phyloP scores from a whole-genome alignment of 2,329 filamentous ascomycete species.

The Diaporthe ampelina region DNA sequence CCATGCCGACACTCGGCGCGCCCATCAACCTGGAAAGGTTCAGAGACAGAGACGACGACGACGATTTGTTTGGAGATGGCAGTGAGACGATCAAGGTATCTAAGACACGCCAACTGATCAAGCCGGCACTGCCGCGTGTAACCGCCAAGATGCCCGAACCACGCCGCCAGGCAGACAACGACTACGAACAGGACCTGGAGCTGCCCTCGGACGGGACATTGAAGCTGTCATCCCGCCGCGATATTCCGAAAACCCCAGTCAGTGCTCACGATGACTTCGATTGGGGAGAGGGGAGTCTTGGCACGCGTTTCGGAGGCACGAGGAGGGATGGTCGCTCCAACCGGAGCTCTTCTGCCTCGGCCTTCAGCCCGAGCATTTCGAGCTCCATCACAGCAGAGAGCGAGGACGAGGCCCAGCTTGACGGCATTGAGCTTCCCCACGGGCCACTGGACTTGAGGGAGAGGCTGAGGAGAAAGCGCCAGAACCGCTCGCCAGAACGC shows the following conservation, averaged over 20 bases:
- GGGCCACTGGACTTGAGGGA: constrained; percentile 88
- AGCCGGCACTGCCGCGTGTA: constrained; percentile 67
- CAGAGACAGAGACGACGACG: constrained; percentile 72
- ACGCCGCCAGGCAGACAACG: constrained; percentile 63
- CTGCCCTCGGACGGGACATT: constrained; percentile 77
- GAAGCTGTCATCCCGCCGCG: constrained; percentile 71
- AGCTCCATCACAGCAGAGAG: constrained; percentile 94
- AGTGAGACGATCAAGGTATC: constrained; percentile 77
- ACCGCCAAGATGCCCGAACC: constrained; percentile 44
- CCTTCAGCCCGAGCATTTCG: constrained; percentile 91
- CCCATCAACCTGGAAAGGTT: constrained; percentile 74
- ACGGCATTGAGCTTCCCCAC: constrained; percentile 87
- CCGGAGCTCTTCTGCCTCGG: constrained; percentile 88
- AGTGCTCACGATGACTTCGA: constrained; percentile 83
- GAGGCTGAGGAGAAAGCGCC: constrained; percentile 80
- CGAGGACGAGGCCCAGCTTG: constrained; percentile 86
- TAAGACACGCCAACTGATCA: constrained; percentile 70
- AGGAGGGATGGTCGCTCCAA: constrained; percentile 83
- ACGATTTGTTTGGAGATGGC: constrained; percentile 75
- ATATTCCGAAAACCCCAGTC: constrained; percentile 73
- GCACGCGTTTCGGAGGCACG: constrained; percentile 90
- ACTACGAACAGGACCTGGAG: constrained; percentile 81
- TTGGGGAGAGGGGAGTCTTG: constrained; percentile 93
- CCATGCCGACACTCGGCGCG: constrained; percentile 51
- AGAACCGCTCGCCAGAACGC: constrained; percentile 69